phyloP scores from a whole-genome alignment of 345 rosid genomes.

The Angophora floribunda region DNA sequence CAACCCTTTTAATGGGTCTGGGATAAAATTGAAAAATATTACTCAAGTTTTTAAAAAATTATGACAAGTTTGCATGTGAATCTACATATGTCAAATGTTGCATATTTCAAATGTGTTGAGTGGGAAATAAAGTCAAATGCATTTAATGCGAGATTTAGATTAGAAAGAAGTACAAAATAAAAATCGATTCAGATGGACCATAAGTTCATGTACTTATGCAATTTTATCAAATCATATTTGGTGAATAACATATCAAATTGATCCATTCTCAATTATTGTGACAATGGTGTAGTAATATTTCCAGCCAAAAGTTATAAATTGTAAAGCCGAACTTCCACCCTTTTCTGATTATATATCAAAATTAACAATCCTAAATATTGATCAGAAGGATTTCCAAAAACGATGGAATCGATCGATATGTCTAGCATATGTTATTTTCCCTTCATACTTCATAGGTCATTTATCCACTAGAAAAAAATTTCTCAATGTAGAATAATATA shows the following conservation, averaged over 20 bases:
- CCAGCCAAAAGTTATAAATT: too few relatives aligned
- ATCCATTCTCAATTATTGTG: not conserved
- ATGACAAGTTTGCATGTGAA: not conserved
- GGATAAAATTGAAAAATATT: too few relatives aligned
- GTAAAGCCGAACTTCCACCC: too few relatives aligned
- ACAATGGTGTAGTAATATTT: not conserved
- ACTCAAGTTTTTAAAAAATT: too few relatives aligned
- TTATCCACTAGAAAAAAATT: not conserved
- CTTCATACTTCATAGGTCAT: too few relatives aligned
- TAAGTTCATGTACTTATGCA: not conserved
- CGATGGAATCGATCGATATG: too few relatives aligned
- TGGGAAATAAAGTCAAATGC: not conserved
- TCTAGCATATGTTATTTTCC: not conserved
- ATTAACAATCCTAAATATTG: too few relatives aligned
- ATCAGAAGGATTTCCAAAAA: too few relatives aligned
- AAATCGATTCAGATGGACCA: not conserved
- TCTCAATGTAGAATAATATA: not conserved
- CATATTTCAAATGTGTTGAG: not conserved
- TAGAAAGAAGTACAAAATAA: fast-evolving
- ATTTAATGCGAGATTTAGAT: not conserved
- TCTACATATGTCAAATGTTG: not conserved
- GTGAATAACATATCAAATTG: fast-evolving
- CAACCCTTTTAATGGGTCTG: too few relatives aligned
- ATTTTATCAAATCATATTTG: fast-evolving
- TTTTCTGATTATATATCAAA: too few relatives aligned